Evolutionary conservation across 495 filamentous ascomycete species (phyloP).

Genomic region (Thermothielavioides terrestris): DNA sequence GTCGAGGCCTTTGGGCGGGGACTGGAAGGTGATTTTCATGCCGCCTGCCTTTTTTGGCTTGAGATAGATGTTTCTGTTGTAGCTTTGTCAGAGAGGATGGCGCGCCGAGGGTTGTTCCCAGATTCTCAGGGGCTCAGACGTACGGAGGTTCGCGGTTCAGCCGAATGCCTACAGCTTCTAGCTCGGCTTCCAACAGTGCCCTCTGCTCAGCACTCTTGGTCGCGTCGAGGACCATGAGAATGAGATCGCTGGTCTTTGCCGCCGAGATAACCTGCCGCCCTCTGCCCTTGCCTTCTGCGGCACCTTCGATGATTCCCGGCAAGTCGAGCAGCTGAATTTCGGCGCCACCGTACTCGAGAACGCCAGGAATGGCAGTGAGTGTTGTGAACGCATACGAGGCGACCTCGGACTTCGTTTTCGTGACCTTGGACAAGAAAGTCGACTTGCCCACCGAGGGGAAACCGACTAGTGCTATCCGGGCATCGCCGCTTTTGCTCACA

Average conservation of each 20-base stretch:
- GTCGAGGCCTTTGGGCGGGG: slow-evolving; percentile 80
- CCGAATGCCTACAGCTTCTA: slow-evolving; percentile 94
- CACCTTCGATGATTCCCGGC: slow-evolving; percentile 97
- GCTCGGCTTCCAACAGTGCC: slow-evolving; percentile 78
- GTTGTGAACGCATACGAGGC: slow-evolving; percentile 98
- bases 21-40: slow-evolving; percentile 95
- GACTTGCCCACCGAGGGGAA: slow-evolving; percentile 99
- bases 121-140: slow-evolving; percentile 18
- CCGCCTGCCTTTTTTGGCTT: slow-evolving; percentile 95
- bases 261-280: slow-evolving; percentile 96
- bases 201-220: slow-evolving; percentile 95
- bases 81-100: neutral
- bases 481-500: slow-evolving; percentile 94
- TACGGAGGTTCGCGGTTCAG: slow-evolving; percentile 90
- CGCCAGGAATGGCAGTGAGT: slow-evolving; percentile 93
- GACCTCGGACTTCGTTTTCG: slow-evolving; percentile 94
- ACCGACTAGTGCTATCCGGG: slow-evolving; percentile 92
- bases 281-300: slow-evolving; percentile 90
- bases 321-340: slow-evolving; percentile 98
- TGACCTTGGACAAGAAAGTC: slow-evolving; percentile 97
- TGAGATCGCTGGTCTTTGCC: slow-evolving; percentile 97
- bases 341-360: slow-evolving; percentile 95
- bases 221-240: slow-evolving; percentile 95
- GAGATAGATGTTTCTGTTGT: slow-evolving; percentile 86
- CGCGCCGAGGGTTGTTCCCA: neutral